Evolutionary conservation across 2,329 filamentous ascomycete genomes (phyloP).

Genomic region (Parascedosporium putredinis): DNA sequence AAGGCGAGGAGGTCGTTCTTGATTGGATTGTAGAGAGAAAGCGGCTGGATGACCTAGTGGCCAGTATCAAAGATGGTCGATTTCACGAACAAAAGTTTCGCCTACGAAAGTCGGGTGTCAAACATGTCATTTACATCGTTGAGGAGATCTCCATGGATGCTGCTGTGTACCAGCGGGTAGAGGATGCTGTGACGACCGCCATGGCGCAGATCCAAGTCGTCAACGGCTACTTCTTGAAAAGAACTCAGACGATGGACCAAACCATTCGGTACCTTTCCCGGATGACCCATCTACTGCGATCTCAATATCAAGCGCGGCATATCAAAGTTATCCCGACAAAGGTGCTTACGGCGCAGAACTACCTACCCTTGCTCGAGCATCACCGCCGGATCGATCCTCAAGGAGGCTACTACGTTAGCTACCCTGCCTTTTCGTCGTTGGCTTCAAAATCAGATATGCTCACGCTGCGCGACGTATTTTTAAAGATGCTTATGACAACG

Average conservation of each 20-base stretch:
- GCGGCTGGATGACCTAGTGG: conserved; percentile 67
- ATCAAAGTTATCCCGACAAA: conserved; percentile 56
- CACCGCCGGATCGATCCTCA: conserved; percentile 41
- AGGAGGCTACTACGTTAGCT: conserved; percentile 51
- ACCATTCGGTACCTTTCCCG: conserved; percentile 64
- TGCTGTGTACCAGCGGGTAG: conserved; percentile 43
- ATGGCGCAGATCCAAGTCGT: conserved; percentile 70
- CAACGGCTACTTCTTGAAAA: conserved; percentile 69
- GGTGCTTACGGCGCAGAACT: conserved; percentile 53
- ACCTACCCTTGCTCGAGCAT: conserved; percentile 51
- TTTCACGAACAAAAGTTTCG: conserved; percentile 82
- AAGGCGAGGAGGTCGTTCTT: conserved; percentile 61
- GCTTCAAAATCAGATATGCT: conserved; percentile 66
- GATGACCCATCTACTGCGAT: conserved; percentile 59
- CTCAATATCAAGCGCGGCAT: conserved; percentile 48
- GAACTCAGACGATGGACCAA: conserved; percentile 65
- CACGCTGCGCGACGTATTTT: conserved; percentile 62
- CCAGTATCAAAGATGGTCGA: conserved; percentile 70
- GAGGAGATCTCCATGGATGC: conserved; percentile 59
- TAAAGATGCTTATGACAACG: conserved; percentile 82
- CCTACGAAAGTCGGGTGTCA: conserved; percentile 59
- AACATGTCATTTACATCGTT: conserved; percentile 68
- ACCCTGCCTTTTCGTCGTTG: conserved; percentile 59
- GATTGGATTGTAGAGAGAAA: conserved; percentile 79
- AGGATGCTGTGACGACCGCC: conserved; percentile 59